Conservation (phyloP, 169 alveolate species). For the Babesia ovata region DNA sequence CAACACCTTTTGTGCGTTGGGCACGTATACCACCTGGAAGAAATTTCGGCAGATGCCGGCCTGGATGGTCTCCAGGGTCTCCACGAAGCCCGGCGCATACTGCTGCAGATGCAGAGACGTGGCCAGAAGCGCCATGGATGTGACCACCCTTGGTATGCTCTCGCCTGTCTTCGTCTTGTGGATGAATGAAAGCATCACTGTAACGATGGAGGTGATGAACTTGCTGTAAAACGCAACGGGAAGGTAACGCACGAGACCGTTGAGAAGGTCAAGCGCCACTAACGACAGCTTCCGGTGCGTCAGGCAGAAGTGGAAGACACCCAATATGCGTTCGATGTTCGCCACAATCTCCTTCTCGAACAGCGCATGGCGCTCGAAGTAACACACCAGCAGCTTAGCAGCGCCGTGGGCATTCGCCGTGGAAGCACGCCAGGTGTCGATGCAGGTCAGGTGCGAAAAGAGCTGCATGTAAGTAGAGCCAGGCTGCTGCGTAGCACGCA, state of each 20-base stretch:
- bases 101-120: constrained; percentile 49
- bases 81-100: constrained; percentile 34
- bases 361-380: constrained; percentile 70
- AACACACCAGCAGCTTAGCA: constrained; percentile 77
- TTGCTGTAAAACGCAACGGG: constrained; percentile 75
- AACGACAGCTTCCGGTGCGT: constrained; percentile 78
- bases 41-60: constrained; percentile 48
- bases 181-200: constrained; percentile 73
- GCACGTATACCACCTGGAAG: constrained; percentile 52
- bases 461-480: constrained; percentile 68
- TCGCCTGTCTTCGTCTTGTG: constrained; percentile 71
- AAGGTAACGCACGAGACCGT: constrained; percentile 75
- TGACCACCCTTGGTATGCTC: constrained; percentile 33
- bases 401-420: constrained; percentile 80
- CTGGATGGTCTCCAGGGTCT: constrained; percentile 65
- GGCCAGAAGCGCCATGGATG: constrained; percentile 54
- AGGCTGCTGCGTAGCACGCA: constrained; percentile 56
- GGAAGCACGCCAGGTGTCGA: constrained; percentile 72
- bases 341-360: constrained; percentile 73
- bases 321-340: constrained; percentile 77
- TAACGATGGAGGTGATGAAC: constrained; percentile 74
- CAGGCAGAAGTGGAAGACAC: constrained; percentile 81
- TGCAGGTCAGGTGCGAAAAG: constrained; percentile 54
- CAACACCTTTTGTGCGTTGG: constrained; percentile 61
- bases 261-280: constrained; percentile 78